Base-by-base conservation (phyloP, 1,284 basidiomycete genomes). In the Athelia psychrophila region DNA sequence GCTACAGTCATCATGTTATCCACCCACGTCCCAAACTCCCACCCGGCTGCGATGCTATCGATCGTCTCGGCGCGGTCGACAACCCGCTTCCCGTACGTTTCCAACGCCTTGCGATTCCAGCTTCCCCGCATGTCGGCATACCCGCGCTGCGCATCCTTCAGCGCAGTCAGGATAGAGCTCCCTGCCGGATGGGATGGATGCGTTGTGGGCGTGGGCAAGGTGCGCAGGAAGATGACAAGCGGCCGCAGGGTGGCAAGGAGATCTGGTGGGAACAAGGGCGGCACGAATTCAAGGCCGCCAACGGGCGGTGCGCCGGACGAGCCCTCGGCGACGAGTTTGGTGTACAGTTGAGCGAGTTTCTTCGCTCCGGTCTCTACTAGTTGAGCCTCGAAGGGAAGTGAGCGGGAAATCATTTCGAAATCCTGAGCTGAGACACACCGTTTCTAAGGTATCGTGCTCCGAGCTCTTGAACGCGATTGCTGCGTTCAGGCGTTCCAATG, bases 111-210 rank as follows among this genome's bases (percentile, higher is more conserved):
- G 55, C 78, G 76, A 36, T 74, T 75, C 89, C 88, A 91, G 12
- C 74, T 75, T 2, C 88, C 88, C 23, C 88, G 78, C 89, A 91
- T 92, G 56, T 91, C 89, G 0, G 87, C 89, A 56, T 89, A 91
- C 2, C 89, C 89, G 51, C 77, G 77, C 66, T 90, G 88, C 3
- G 88, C 87, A 30, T 91, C 89, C 58, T 77, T 82, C 3, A 92
- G 65, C 2, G 85, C 82, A 2, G 76, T 63, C 25, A 83, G 70
- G 44, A 91, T 91, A 1, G 74, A 72, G 2, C 73, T 70, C 0
- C 86, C 80, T 9, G 87, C 87, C 3, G 87, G 87, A 61, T 91
- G 88, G 0, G 87, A 86, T 2, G 87, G 88, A 57, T 91, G 88
- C 0, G 89, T 90, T 1, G 83, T 71, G 0, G 88, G 89, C 0